Evolutionary conservation across 2,329 filamentous ascomycete genomes (phyloP), one percentile per base, ranked within the genome.

Genomic region (Metarhizium robertsii): DNA sequence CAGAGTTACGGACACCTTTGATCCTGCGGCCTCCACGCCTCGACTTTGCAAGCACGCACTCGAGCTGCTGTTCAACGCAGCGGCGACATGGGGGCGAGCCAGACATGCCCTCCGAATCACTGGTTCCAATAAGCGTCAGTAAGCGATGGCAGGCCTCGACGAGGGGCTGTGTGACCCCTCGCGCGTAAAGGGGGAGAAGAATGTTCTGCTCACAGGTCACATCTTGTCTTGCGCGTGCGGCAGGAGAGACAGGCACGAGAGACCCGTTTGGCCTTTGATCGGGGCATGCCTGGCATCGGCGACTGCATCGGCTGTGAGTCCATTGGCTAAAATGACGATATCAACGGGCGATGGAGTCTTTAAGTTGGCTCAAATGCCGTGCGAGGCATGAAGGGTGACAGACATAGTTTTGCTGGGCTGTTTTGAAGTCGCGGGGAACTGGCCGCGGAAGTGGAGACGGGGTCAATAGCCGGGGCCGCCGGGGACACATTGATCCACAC

Each of bases 21-120:
- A 71, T 63, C 36, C 71, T 66, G 38, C 69, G 66, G 14, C 71
- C 71, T 13, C 72, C 71, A 16, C 72, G 66, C 34, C 66, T 65
- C 11, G 71, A 74, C 5, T 69, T 72, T n/a, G 70, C 71, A 34
- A 74, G 63, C 14, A 73, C 64, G 52, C 72, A 74, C 56, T 73
- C 66, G 43, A 68, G 66, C 52, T 67, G 59, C 50, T 72, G 67
- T 49, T 72, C 67, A 48, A 69, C 61, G 53, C 72, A 74, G 53
- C 70, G 64, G 18, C 69, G 66, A 56, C 72, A 74, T 2, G 71
- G 72, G 5, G 68, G 68, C 13, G 61, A 58, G 13, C 67, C 68
- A 18, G 71, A 67, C n/a, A 63, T 62, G 29, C 69, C 71, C 38
- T 64, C 69, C 1, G 64, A 62, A 52, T 69, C 67, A 30, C 67